phyloP scores from a whole-genome alignment of 768 basidiomycete genomes.

The Boletellus sp. region DNA sequence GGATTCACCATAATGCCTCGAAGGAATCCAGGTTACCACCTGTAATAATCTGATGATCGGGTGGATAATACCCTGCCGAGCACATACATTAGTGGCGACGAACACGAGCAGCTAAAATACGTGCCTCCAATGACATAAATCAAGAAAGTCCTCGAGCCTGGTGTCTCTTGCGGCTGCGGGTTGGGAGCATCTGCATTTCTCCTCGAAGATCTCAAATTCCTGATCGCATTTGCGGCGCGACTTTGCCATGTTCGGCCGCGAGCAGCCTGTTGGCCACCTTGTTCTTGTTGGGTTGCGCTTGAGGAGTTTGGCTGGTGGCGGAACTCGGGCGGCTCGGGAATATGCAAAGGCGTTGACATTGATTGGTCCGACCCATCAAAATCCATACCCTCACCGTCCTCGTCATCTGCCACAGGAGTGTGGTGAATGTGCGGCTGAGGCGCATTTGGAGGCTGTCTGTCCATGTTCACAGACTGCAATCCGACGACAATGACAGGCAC shows the following conservation, averaged over 20 bases:
- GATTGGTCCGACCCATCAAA: constrained; percentile 24
- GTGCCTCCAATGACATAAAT: constrained; percentile 86
- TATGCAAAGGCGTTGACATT: constrained; percentile 24
- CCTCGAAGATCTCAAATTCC: constrained; percentile 47
- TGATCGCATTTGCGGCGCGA: constrained; percentile 59
- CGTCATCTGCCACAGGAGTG: constrained; percentile 16
- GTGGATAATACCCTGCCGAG: constrained; percentile 80
- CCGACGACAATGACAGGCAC: constrained; percentile 85
- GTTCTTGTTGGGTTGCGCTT: constrained; percentile 14
- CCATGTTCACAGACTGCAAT: constrained; percentile 65
- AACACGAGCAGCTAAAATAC: constrained; percentile 13
- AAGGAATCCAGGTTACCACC: constrained; percentile 75
- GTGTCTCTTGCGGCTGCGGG: constrained; percentile 23
- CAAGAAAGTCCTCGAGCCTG: constrained; percentile 61
- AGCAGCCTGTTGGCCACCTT: constrained; percentile 16
- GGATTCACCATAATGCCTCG: constrained; percentile 67
- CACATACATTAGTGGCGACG: constrained; percentile 2
- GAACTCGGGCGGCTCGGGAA: constrained; percentile 25
- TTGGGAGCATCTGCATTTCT: constrained; percentile 19
- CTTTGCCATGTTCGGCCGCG: constrained; percentile 52
- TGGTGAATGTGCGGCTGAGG: constrained; percentile 15
- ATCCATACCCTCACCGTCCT: constrained; percentile 27
- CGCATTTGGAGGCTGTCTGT: constrained; percentile 30
- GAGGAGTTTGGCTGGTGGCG: constrained; percentile 13
- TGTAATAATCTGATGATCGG: constrained; percentile 85